Conservation (phyloP, 2,329 filamentous ascomycete genomes). For the Emergomyces pasteurianus region DNA sequence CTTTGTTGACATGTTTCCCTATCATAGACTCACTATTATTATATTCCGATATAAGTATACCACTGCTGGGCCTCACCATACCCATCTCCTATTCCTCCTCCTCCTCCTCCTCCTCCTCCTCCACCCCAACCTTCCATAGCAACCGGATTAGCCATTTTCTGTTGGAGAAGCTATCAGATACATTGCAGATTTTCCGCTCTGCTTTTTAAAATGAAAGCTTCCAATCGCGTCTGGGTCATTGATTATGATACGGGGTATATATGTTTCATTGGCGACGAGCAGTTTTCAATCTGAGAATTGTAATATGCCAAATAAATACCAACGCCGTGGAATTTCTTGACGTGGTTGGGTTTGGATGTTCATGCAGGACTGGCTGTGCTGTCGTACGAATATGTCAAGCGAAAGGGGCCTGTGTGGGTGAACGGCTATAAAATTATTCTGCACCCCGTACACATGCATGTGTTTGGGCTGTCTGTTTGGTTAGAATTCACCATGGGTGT, state of each 20-base stretch:
- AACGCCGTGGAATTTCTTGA: neutral
- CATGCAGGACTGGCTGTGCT: neutral
- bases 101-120: too few species aligned
- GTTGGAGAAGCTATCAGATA: neutral
- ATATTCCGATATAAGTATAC: too few species aligned
- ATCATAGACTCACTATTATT: neutral
- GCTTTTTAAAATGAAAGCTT: neutral
- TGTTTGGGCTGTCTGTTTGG: too few species aligned
- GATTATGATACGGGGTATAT: too few species aligned
- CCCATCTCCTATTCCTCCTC: too few species aligned
- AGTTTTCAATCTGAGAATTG: neutral
- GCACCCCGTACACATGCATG: too few species aligned
- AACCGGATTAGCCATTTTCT: neutral
- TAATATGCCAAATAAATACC: neutral
- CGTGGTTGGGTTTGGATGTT: neutral
- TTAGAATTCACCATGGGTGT: neutral
- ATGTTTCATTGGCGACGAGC: neutral
- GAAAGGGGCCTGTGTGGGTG: neutral
- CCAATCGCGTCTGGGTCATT: neutral
- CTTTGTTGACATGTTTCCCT: neutral
- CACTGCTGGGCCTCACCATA: too few species aligned
- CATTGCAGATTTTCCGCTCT: neutral
- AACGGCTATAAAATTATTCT: too few species aligned
- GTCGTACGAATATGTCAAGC: neutral
- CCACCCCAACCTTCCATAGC: neutral